A percentile compares a stretch with the other conserved stretches of the same genome.
Evolutionary conservation across 1,284 basidiomycete species (phyloP).

Genomic region (Apiotrichum mycotoxinovorans): DNA sequence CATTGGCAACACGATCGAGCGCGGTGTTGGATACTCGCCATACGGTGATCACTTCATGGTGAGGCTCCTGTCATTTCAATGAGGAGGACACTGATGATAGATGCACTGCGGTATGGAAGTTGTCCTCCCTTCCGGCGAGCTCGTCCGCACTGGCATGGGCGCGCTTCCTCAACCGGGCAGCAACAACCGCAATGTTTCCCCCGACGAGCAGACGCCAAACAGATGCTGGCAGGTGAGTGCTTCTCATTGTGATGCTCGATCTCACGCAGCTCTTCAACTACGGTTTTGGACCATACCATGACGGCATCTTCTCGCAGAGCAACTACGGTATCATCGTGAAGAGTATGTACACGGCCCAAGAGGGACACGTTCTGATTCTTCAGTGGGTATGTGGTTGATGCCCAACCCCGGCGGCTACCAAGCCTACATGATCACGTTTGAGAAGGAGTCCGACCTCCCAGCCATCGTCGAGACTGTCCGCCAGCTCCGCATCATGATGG

Average conservation of each 20-base stretch:
- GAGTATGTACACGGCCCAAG: not conserved
- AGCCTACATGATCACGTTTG: constrained; percentile 12
- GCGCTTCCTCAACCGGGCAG: constrained; percentile 10
- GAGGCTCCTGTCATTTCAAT: too few relatives aligned
- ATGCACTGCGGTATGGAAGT: constrained; percentile 14
- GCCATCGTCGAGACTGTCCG: constrained; percentile 9
- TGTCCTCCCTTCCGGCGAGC: constrained; percentile 9
- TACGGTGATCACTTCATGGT: constrained; percentile 14
- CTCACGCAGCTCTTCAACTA: constrained; percentile 15
- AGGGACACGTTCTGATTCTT: too few relatives aligned
- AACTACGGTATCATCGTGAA: constrained; percentile 13
- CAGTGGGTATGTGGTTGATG: constrained; percentile 10
- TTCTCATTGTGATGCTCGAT: too few relatives aligned
- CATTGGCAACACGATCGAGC: constrained; percentile 12
- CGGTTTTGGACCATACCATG: constrained; percentile 11
- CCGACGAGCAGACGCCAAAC: constrained; percentile 12
- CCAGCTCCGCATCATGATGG: constrained; percentile 9
- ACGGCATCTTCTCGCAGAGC: constrained; percentile 15
- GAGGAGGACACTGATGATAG: too few relatives aligned
- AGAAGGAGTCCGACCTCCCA: constrained; percentile 10
- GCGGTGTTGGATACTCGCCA: constrained; percentile 12
- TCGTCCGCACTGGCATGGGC: constrained; percentile 13
- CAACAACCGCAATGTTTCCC: not conserved
- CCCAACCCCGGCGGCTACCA: constrained; percentile 13
- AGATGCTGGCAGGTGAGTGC: constrained; percentile 7